Evolutionary conservation across 768 basidiomycete species (phyloP), one percentile per base, ranked within the genome.

Genomic region (Hemileccinum impolitum): DNA sequence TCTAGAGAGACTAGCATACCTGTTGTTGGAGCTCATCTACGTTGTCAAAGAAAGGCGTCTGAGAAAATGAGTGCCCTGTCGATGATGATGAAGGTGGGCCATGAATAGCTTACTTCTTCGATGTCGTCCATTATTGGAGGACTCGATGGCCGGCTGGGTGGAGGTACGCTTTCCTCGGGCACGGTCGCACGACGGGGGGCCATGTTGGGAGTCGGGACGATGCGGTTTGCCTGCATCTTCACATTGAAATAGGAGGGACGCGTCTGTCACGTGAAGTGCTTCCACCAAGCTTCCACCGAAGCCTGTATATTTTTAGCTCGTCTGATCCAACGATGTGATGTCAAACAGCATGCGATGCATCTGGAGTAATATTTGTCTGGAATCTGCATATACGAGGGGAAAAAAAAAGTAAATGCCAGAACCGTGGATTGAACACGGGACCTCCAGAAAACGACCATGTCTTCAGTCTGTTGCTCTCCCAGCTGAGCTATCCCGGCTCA

Each of bases 21-120:
- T 91, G 85, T 56, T 87, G 84, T 60, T 91, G 89, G 13, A 91
- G 82, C 54, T 90, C 89, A 57, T 91, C 89, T n/a, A 91, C 78
- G 18, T 72, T 82, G 60, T 90, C 88, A 56, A 90, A 91, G 65
- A 76, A 87, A 7, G 78, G 73, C 1, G 68, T 64, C 84, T 86
- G 15, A 9, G 41, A 30, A 43, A 10, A n/a, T 38, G 9, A 37
- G 2, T 30, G 17, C 28, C 44, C 11, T 26, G 39, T 36, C 25
- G 35, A 32, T 37, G 47, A 8, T 23, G 40, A 32, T 30, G 10
- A 14, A 25, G 25, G 31, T 23, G 23, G 14, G 15, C 6, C 15
- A 4, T 30, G 7, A 18, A 17, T 41, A n/a, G 13, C 61, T 21
- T 45, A 73, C 74, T 53, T 77, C 76, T 15, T 75, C 76, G n/a